Evolutionary conservation across 1,284 basidiomycete genomes (phyloP).

Genomic region (Moesziomyces antarcticus): DNA sequence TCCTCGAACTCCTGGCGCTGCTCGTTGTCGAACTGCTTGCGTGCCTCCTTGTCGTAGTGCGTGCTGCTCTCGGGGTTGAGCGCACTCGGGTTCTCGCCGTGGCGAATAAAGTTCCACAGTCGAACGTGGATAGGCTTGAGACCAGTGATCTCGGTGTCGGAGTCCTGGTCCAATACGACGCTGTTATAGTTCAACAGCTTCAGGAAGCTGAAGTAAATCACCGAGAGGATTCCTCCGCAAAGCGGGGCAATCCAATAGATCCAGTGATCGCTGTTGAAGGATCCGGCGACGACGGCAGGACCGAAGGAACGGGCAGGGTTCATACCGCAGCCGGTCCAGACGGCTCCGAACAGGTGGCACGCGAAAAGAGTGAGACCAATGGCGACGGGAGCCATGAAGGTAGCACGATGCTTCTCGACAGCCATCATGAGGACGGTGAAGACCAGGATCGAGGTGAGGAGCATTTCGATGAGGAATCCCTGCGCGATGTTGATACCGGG

Average conservation of each 20-base stretch:
- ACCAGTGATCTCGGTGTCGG: constrained; percentile 40
- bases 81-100: constrained; percentile 30
- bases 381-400: constrained; percentile 79
- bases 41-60: constrained; percentile 33
- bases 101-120: constrained; percentile 30
- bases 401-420: constrained; percentile 73
- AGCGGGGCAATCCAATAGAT: constrained; percentile 55
- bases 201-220: constrained; percentile 33
- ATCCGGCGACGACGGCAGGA: constrained; percentile 72
- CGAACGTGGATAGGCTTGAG: constrained; percentile 44
- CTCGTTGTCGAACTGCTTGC: constrained; percentile 25
- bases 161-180: constrained; percentile 48
- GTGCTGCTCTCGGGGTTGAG: constrained; percentile 33
- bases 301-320: constrained; percentile 82
- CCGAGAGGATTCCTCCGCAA: constrained; percentile 20
- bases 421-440: constrained; percentile 56
- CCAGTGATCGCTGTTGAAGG: constrained; percentile 47
- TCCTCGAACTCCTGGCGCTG: constrained; percentile 21
- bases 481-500: constrained; percentile 35
- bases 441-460: constrained; percentile 28
- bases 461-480: constrained; percentile 51
- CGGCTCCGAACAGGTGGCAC: constrained; percentile 30
- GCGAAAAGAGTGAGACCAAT: constrained; percentile 71
- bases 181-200: constrained; percentile 45
- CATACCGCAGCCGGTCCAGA: constrained; percentile 72